phyloP scores from a whole-genome alignment of 768 basidiomycete genomes.

The Podaxis sp. region DNA sequence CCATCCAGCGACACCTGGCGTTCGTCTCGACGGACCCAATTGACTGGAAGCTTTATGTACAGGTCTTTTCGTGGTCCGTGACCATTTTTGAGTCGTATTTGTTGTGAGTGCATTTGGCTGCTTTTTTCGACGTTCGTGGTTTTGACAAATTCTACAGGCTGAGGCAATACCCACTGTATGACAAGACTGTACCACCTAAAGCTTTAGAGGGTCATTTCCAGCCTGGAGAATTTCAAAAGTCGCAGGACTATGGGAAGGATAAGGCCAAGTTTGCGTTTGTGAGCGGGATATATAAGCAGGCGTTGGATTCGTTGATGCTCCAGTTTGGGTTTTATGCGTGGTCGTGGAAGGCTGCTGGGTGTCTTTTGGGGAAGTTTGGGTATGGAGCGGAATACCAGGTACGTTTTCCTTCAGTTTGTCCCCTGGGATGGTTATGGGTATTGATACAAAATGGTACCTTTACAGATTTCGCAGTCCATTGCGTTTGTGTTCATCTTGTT shows the following conservation, averaged over 20 bases:
- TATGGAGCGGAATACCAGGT: slow-evolving; percentile 78
- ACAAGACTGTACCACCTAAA: slow-evolving; percentile 68
- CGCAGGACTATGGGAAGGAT: slow-evolving; percentile 88
- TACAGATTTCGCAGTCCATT: slow-evolving; percentile 82
- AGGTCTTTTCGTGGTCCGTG: slow-evolving; percentile 72
- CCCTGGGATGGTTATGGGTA: not conserved
- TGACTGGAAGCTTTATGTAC: slow-evolving; percentile 83
- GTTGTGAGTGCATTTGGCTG: slow-evolving; percentile 52
- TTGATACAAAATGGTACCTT: not conserved
- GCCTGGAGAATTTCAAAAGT: slow-evolving; percentile 76
- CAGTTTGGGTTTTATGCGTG: slow-evolving; percentile 80
- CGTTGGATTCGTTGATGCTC: slow-evolving; percentile 66
- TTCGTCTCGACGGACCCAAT: slow-evolving; percentile 74
- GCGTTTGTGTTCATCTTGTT: slow-evolving; percentile 70
- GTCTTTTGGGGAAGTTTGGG: slow-evolving; percentile 49
- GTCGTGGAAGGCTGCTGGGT: slow-evolving; percentile 73
- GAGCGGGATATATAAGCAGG: slow-evolving; percentile 73
- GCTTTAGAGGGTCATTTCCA: slow-evolving; percentile 71
- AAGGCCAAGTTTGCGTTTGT: slow-evolving; percentile 83
- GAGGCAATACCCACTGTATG: slow-evolving; percentile 86
- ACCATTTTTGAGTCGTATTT: slow-evolving; percentile 88
- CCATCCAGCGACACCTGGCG: slow-evolving; percentile 60
- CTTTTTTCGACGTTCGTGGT: not conserved
- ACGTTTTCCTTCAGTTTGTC: slow-evolving; percentile 21
- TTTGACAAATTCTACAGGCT: slow-evolving; percentile 37